A percentile compares a stretch with the other conserved stretches of the same genome.
phyloP scores from a whole-genome alignment of 306 rosid genomes.

The Astragalus glycyphyllos region DNA sequence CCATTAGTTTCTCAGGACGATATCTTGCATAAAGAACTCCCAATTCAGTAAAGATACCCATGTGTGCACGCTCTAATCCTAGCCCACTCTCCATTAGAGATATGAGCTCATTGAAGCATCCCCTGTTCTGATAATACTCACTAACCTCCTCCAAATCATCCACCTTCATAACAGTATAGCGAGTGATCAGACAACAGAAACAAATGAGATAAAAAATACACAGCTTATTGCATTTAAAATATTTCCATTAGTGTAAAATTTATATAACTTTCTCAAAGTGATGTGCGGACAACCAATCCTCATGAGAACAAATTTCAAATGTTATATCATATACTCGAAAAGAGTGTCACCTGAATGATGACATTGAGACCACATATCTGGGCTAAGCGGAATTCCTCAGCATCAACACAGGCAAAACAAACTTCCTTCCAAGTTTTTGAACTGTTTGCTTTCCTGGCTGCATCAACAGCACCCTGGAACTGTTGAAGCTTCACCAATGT shows the following conservation, averaged over 20 bases:
- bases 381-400: constrained; percentile 94
- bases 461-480: constrained; percentile 98
- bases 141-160: constrained; percentile 98
- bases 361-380: constrained; percentile 97
- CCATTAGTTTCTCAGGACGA: constrained; percentile 93
- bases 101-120: constrained; percentile 93
- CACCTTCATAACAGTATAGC: constrained; percentile 56
- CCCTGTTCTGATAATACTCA: constrained; percentile 91
- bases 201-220: constrained; percentile 41
- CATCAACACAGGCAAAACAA: constrained; percentile 96
- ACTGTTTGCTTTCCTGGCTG: constrained; percentile 96
- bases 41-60: constrained; percentile 97
- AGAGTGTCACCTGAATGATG: constrained; percentile 70
- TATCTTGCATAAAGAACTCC: constrained; percentile 97
- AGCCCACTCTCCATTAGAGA: constrained; percentile 97
- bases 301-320: constrained; percentile 22
- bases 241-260: background rate
- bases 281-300: constrained; percentile 13
- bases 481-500: constrained; percentile 86
- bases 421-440: constrained; percentile 98
- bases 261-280: background rate
- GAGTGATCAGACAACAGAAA: constrained; percentile 29
- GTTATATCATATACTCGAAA: constrained; percentile 19
- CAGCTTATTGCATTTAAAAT: constrained; percentile 29
- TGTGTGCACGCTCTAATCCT: constrained; percentile 93